Evolutionary conservation across 352 stramenopile species (phyloP), one percentile per base, ranked within the genome.

Genomic region (Globisporangium cederbergense): DNA sequence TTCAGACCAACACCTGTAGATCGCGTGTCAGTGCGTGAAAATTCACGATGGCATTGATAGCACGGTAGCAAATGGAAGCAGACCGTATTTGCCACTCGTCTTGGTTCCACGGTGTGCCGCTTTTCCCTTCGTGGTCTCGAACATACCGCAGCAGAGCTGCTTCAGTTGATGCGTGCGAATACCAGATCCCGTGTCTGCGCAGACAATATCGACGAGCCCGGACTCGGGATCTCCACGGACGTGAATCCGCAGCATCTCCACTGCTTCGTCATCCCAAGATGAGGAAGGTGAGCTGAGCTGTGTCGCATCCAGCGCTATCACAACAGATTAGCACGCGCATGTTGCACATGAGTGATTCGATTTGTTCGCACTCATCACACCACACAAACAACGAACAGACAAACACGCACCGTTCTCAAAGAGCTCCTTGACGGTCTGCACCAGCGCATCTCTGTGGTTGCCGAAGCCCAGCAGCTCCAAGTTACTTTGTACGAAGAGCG

Each of bases 391-490:
- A 28, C 11, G 16, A 22, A 45, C 13, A 46, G 36, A 9, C 52
- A 38, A 11, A 42, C 22, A 11, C 14, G 18, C 10, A 91, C 85
- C 81, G 62, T 94, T 94, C 64, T 94, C 86, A 28, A 93, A 90
- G 52, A 94, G 73, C 67, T 94, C 86, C 60, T 93, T 93, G 10
- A 89, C 79, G 10, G 78, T 75, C 66, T 94, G 86, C 14, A 93
- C 75, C 9, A 94, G 67, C 52, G 83, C 86, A 36, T 89, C 77
- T 30, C 68, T 71, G 49, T 68, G 61, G 18, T 63, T 83, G 10
- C 79, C 83, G 60, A 94, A 94, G 55, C 86, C 86, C 59, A 95
- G 66, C 22, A 95, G 62, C 68, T 82, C 83, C 59, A 95, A 68
- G 65, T 95, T 91, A 46, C 64, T 70, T 36, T 71, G 71, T 20